Base-by-base conservation (phyloP, 805 yeast genomes). In the Clavispora phyllophila region DNA sequence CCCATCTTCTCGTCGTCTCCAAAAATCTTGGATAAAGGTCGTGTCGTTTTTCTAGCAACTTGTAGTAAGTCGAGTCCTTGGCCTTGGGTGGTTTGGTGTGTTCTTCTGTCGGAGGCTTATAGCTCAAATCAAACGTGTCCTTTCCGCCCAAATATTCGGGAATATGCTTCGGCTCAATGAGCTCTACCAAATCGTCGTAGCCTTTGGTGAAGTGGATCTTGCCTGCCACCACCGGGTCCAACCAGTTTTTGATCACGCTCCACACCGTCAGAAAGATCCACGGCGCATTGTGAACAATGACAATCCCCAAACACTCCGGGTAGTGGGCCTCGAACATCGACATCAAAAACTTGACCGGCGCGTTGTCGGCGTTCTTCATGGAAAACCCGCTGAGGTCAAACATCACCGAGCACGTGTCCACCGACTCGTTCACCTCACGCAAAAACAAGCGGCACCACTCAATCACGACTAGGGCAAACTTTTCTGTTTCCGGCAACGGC, bases 181-280 rank as follows among this genome's bases (percentile, higher is more conserved):
- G 79, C 51, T 83, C 73, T 37, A 68, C 70, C 54, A 91, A 65
- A 43, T 93, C 97, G 43, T 79, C 76, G 20, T 69, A 60, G 50
- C 71, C 72, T 57, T 85, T 84, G 19, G 96, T 86, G 66, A 91
- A 93, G 35, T 79, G 77, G 54, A 93, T 87, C 65, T 91, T 91
- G 20, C 91, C 75, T 0, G 96, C 96, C 42, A 91, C 97, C 19
- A 87, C 96, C 3, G 98, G 98, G 60, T 93, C 98, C 44, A 91
- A 72, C 98, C 97, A 91, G 54, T 83, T 82, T 63, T 87, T 88
- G 55, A 93, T 81, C 53, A 91, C 79, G 53, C 82, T 84, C 98
- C 99, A 93, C 46, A 91, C 87, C 19, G 96, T 91, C 40, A 86
- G 80, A 68, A 93, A 93, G 42, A 93, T 79, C 98, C 97, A 89